phyloP scores from a whole-genome alignment of 2,329 filamentous ascomycete species.

The Pseudocercospora fijiensis region DNA sequence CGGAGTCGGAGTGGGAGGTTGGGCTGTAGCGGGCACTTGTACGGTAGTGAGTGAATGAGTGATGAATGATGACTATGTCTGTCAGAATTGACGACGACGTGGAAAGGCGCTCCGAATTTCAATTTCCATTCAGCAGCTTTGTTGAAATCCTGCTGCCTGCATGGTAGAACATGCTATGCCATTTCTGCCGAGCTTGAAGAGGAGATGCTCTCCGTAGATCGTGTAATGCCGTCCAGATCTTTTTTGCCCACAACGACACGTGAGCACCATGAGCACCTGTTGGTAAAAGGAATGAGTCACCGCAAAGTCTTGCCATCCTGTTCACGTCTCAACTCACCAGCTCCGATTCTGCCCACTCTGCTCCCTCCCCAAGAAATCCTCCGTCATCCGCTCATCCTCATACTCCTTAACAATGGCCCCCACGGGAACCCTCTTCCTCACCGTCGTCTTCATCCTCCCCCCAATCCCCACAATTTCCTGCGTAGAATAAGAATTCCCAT shows the following conservation, averaged over 20 bases:
- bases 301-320: no score
- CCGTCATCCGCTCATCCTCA: constrained; percentile 70
- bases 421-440: constrained; percentile 77
- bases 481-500: constrained; percentile 70
- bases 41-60: neutral
- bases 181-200: constrained; percentile 24
- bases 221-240: constrained; percentile 25
- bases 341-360: constrained; percentile 66
- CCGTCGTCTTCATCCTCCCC: constrained; percentile 81
- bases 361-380: constrained; percentile 68
- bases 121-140: no score
- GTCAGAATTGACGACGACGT: neutral
- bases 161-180: neutral
- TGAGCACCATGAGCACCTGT: constrained; percentile 77
- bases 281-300: neutral
- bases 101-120: neutral
- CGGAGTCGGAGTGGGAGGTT: constrained; percentile 26
- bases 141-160: no score
- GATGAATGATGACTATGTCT: neutral
- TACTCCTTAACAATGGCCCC: constrained; percentile 84
- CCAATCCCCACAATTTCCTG: constrained; percentile 93
- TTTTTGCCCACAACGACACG: constrained; percentile 45
- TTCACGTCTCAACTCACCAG: constrained; percentile 51
- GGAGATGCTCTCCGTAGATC: constrained; percentile 32
- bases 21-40: neutral